A percentile compares a stretch with the other conserved stretches of the same genome.
Evolutionary conservation across 2,329 filamentous ascomycete species (phyloP).

Genomic region (Colletotrichum coccodes): DNA sequence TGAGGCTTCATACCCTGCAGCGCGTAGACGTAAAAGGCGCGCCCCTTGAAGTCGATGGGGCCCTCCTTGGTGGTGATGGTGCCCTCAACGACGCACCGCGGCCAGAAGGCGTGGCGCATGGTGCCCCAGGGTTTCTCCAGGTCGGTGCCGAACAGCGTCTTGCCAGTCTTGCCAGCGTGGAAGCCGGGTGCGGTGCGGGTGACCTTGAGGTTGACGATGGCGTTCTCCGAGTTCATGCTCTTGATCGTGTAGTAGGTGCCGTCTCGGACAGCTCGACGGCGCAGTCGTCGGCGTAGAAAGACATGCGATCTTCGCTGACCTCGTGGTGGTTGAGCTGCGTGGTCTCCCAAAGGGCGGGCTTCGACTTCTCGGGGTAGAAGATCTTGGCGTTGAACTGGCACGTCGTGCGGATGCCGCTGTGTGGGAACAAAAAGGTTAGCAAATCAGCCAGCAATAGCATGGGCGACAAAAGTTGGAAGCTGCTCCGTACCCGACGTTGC

Average conservation of each 20-base stretch:
- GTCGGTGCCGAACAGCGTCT: conserved; percentile 87
- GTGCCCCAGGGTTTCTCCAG: conserved; percentile 86
- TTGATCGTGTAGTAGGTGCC: conserved; percentile 88
- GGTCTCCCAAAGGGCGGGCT: conserved; percentile 84
- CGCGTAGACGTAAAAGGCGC: conserved; percentile 83
- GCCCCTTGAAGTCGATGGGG: conserved; percentile 83
- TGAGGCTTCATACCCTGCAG: conserved; percentile 99
- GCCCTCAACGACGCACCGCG: conserved; percentile 83
- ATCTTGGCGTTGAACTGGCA: conserved; percentile 96
- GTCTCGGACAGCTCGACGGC: conserved; percentile 89
- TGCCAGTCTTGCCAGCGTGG: conserved; percentile 85
- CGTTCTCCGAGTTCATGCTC: conserved; percentile 82
- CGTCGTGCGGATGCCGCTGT: conserved; percentile 87
- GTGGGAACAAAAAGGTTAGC: conserved; percentile 37
- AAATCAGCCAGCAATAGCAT: conserved; percentile 12
- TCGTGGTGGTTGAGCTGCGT: conserved; percentile 81
- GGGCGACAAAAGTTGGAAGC: not conserved
- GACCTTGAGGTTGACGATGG: conserved; percentile 87
- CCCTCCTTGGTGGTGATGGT: conserved; percentile 86
- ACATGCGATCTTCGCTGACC: conserved; percentile 85
- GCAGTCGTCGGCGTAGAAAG: conserved; percentile 87
- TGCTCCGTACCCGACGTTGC: conserved; percentile 84
- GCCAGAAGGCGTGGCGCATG: conserved; percentile 96
- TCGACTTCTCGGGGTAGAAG: conserved; percentile 79
- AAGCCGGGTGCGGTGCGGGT: conserved; percentile 83